These are phyloP conservation scores for Angophora floribunda DNA, from an alignment of 345 rosid genomes.

Conservation along the genomic window DNA sequence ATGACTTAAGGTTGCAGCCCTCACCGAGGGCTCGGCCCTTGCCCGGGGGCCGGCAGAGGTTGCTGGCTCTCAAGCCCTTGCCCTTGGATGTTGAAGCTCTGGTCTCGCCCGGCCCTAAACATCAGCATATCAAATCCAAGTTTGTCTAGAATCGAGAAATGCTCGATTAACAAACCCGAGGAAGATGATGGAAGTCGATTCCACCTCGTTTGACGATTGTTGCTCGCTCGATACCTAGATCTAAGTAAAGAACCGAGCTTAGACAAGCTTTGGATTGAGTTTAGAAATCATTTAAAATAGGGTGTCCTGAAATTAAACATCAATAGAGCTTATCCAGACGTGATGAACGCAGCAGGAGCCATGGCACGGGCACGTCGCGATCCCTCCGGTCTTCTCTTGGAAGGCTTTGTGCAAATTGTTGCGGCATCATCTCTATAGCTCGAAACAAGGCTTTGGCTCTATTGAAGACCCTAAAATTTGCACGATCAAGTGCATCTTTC, in stretches of 20 bases:
- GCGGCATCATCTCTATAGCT: fast-evolving
- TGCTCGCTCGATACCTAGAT: neutral
- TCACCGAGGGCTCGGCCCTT: too few relatives aligned
- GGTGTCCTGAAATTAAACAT: neutral
- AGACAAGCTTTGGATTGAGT: fast-evolving
- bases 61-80: too few relatives aligned
- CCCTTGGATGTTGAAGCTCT: neutral
- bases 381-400: neutral
- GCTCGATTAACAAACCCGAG: neutral
- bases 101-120: neutral
- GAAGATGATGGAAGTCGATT: neutral
- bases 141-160: neutral
- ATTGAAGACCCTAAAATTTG: too few relatives aligned
- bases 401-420: fast-evolving
- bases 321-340: fast-evolving
- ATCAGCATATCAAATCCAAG: neutral
- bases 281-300: fast-evolving
- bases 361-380: neutral
- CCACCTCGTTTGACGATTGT: neutral
- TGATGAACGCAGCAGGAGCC: neutral
- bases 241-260: neutral
- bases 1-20: too few relatives aligned
- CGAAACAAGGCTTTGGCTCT: fast-evolving
- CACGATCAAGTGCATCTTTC: too few relatives aligned
- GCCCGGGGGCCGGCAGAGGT: too few relatives aligned